Evolutionary conservation across 768 basidiomycete species (phyloP), one percentile per base, ranked within the genome.

Genomic region (Lanmaoa rubissima): DNA sequence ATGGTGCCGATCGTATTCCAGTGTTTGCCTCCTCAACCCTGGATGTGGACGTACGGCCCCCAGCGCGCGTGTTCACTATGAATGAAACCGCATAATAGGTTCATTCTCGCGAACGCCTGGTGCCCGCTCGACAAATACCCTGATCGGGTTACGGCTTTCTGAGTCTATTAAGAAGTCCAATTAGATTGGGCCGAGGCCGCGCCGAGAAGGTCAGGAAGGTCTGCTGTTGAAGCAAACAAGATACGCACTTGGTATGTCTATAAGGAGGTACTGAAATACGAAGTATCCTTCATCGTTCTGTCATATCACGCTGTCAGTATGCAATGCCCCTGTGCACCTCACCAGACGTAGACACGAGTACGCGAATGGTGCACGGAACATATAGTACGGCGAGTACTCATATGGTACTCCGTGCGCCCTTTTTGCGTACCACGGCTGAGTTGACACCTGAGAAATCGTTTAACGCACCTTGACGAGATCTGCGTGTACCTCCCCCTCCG

Each of bases 401-500:
- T 40, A 19, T 39, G 39, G 32, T 40, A 34, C 51, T 40, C 51
- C 41, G 34, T 43, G 41, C 24, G 32, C 61, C 21, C 42, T 31
- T 44, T 31, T 36, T 17, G 44, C 40, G 19, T 16, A 49, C 54
- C 31, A 7, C 34, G 34, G 42, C 44, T 17, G 17, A 50, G 39
- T 32, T 45, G n/a, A 55, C 43, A 43, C 21, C 40, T 19, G 49
- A 53, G 17, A 57, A 58, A 55, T 42, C 21, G 39, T 43, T 54
- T 19, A 19, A 75, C 82, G 55, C 71, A 90, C 90, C 78, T 82
- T 82, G 57, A 91, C 76, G 41, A 91, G 78, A 71, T 88, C 85
- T 10, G 84, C 91, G 69, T 92, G 91, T 10, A 89, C 88, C 63
- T 92, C 89, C 9, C 91, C 90, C 58, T 92, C 89, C 17, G 79